Evolutionary conservation across 495 filamentous ascomycete genomes (phyloP).

Genomic region (Trichoderma erinaceum): DNA sequence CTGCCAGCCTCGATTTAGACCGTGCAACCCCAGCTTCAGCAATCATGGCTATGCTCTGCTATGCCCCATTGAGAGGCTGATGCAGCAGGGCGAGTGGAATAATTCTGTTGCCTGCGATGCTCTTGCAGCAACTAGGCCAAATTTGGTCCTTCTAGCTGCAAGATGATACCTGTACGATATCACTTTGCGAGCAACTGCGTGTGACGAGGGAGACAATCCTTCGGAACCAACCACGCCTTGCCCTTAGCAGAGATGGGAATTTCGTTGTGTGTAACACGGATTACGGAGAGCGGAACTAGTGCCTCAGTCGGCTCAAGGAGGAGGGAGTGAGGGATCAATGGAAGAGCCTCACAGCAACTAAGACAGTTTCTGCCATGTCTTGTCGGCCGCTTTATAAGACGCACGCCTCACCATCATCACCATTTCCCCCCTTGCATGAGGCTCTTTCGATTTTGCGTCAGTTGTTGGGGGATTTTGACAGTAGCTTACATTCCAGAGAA

Average conservation of each 20-base stretch:
- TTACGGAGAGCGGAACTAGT: too few relatives aligned
- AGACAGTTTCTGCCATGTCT: neutral
- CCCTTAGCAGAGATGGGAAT: too few relatives aligned
- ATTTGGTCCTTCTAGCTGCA: neutral
- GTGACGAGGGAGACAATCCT: neutral
- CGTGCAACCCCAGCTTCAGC: neutral
- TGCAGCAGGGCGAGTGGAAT: neutral
- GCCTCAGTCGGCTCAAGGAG: too few relatives aligned
- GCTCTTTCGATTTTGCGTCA: neutral
- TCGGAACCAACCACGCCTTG: neutral
- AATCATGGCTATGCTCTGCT: slow-evolving; percentile 2
- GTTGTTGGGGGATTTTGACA: neutral
- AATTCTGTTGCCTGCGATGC: neutral
- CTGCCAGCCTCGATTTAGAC: neutral
- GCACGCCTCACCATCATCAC: neutral
- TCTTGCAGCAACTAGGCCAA: neutral
- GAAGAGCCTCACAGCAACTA: neutral
- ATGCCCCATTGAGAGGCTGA: neutral
- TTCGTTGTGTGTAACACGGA: too few relatives aligned
- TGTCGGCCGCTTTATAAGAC: neutral
- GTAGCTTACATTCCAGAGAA: neutral
- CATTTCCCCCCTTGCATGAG: neutral
- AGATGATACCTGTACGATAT: neutral
- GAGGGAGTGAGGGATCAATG: neutral
- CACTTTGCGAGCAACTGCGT: neutral